Conservation (phyloP, 108 stramenopile genomes). For the Skeletonema potamos region DNA sequence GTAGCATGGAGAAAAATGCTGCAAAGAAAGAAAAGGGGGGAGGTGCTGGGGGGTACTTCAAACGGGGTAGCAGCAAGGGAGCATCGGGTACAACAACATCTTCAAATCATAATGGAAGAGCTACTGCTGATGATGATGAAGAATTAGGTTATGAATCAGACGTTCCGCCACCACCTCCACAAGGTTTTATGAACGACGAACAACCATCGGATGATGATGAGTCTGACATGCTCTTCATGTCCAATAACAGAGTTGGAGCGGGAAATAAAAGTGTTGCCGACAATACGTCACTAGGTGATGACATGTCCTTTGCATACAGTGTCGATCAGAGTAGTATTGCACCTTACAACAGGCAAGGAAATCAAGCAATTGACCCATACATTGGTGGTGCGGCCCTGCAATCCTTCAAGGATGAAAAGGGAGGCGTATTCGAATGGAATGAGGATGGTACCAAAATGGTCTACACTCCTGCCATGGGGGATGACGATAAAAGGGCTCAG, state of each 20-base stretch:
- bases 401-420: slow-evolving; percentile 41
- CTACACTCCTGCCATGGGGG: slow-evolving; percentile 21
- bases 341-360: not conserved
- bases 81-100: not conserved
- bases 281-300: slow-evolving; percentile 15
- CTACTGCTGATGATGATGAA: not conserved
- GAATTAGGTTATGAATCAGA: not conserved
- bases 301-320: slow-evolving; percentile 36
- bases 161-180: not conserved
- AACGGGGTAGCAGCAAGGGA: not conserved
- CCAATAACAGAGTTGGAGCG: not conserved
- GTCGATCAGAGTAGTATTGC: slow-evolving; percentile 27
- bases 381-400: slow-evolving; percentile 36
- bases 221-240: not conserved
- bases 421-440: slow-evolving; percentile 41
- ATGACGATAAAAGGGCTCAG: not conserved
- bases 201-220: not conserved
- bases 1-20: slow-evolving; percentile 1
- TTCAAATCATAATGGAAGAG: not conserved
- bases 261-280: not conserved
- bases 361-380: slow-evolving; percentile 10
- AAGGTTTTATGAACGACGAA: not conserved
- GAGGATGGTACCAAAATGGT: slow-evolving; percentile 45
- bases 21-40: not conserved
- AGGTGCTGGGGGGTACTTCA: not conserved